These are phyloP conservation scores for Paspalum notatum DNA, from an alignment of 176 grass and related monocot species.

Conservation along the genomic window DNA sequence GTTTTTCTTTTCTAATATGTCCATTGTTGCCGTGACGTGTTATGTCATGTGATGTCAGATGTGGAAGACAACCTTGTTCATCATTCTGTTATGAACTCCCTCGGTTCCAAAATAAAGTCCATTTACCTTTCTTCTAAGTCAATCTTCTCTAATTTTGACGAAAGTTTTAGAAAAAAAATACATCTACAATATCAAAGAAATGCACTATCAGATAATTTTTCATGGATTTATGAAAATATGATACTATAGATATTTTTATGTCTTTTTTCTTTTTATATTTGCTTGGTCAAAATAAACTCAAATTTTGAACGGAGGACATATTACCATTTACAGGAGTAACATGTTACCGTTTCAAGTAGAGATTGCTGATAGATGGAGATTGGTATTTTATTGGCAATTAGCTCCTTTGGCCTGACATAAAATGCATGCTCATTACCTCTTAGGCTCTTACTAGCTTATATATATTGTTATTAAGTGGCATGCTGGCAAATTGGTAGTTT, in stretches of 20 bases:
- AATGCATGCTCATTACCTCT: background rate
- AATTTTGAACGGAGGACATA: too few relatives aligned
- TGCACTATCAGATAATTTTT: too few relatives aligned
- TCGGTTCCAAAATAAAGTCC: too few relatives aligned
- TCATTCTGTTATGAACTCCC: too few relatives aligned
- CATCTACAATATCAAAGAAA: too few relatives aligned
- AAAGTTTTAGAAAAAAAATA: too few relatives aligned
- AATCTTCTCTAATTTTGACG: too few relatives aligned
- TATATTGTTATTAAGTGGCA: background rate
- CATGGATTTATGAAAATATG: too few relatives aligned
- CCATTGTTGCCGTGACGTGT: background rate
- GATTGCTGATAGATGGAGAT: background rate
- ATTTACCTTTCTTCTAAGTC: too few relatives aligned
- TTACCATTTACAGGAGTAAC: background rate
- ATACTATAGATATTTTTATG: too few relatives aligned
- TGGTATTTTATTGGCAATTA: background rate
- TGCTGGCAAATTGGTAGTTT: background rate
- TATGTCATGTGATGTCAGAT: background rate
- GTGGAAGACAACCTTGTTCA: background rate
- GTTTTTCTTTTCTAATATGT: background rate
- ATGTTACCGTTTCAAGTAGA: background rate
- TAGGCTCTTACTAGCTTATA: slow-evolving; percentile 2
- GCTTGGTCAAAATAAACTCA: too few relatives aligned
- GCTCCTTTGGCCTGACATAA: background rate
- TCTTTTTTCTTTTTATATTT: too few relatives aligned